Percentiles rank a stretch among this genome's conserved stretches.
Conservation (phyloP, 1,139 yeast species). For the Suhomyces chickasaworum region DNA sequence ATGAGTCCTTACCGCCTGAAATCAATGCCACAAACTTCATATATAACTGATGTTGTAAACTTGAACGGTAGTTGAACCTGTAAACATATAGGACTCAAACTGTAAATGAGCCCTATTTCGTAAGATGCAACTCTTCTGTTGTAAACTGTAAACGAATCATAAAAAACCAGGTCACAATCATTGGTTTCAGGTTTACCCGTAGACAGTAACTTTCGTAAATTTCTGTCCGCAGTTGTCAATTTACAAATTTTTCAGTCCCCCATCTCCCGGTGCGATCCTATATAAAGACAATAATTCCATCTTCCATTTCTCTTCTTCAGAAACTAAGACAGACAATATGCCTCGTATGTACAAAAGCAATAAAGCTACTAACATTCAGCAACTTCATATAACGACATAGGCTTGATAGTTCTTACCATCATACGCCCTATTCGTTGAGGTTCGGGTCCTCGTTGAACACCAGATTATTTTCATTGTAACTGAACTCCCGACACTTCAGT, state of each 20-base stretch:
- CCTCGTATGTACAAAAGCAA: conserved; percentile 52
- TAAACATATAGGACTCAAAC: no score
- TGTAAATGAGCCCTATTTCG: no score
- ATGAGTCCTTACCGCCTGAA: conserved; percentile 96
- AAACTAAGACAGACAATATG: conserved; percentile 42
- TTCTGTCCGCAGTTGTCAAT: conserved; percentile 2
- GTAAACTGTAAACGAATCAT: neutral
- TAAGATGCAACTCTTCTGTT: neutral
- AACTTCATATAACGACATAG: conserved; percentile 10
- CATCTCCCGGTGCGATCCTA: conserved; percentile 7
- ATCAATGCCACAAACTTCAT: conserved; percentile 93
- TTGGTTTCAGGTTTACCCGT: conserved; percentile 11
- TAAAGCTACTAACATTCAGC: conserved; percentile 13
- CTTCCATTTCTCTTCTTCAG: conserved; percentile 17
- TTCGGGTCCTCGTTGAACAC: conserved; percentile 67
- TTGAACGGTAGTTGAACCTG: neutral
- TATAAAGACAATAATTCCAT: conserved; percentile 9
- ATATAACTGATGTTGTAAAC: neutral
- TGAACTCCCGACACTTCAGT: conserved; percentile 91
- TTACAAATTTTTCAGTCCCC: conserved; percentile 14
- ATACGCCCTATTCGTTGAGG: conserved; percentile 39
- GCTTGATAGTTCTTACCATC: neutral
- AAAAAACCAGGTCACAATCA: conserved; percentile 12
- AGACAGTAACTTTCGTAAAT: conserved; percentile 2
- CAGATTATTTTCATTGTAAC: conserved; percentile 49